phyloP scores from a whole-genome alignment of 331 rosid species.

The Cydonia oblonga region DNA sequence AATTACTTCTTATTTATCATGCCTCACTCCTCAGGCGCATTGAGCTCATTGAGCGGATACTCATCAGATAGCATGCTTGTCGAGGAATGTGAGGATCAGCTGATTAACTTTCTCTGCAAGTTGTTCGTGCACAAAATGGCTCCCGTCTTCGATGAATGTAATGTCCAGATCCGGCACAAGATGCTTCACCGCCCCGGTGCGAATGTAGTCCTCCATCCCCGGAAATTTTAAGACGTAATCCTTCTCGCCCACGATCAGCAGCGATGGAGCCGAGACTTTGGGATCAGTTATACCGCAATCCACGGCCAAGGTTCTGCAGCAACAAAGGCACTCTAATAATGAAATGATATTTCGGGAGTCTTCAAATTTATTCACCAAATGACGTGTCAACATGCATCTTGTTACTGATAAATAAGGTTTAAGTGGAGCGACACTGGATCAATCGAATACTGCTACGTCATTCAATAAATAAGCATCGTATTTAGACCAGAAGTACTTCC shows the following conservation, averaged over 20 bases:
- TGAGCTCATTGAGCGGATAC: no score
- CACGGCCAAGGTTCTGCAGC: slow-evolving; percentile 16
- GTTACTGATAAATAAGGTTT: neutral
- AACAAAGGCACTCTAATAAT: no score
- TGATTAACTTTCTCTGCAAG: slow-evolving; percentile 17
- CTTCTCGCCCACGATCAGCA: slow-evolving; percentile 36
- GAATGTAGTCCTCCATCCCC: slow-evolving; percentile 23
- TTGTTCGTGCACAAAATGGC: slow-evolving; percentile 38
- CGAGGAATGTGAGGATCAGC: no score
- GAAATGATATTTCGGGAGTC: neutral
- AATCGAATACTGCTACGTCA: neutral
- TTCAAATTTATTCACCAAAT: neutral
- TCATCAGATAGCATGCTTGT: no score
- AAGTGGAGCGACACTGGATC: neutral
- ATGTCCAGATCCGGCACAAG: slow-evolving; percentile 35
- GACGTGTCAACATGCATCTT: neutral
- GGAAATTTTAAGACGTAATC: slow-evolving; percentile 28
- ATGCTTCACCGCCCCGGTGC: slow-evolving; percentile 22
- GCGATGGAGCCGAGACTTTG: slow-evolving; percentile 18
- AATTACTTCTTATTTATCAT: no score
- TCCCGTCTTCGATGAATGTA: slow-evolving; percentile 29
- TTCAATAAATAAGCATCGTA: neutral
- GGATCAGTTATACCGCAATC: slow-evolving; percentile 23
- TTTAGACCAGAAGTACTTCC: neutral
- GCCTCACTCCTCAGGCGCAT: no score